Percentiles rank a stretch among this genome's conserved stretches.
phyloP scores from a whole-genome alignment of 1,284 basidiomycete species.

The Sporisorium exsertum region DNA sequence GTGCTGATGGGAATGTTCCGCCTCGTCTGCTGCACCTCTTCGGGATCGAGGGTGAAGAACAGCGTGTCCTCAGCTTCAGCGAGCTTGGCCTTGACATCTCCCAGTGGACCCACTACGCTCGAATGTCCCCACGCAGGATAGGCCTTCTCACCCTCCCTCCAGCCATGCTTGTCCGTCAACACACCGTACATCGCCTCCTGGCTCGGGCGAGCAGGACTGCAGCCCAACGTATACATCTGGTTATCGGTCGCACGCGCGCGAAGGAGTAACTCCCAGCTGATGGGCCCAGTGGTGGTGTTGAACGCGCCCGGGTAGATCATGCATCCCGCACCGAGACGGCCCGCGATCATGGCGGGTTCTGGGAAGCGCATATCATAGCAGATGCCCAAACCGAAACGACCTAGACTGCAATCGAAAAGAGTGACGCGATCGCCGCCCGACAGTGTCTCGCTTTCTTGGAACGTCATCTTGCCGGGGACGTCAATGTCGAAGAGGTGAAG shows the following conservation, averaged over 20 bases:
- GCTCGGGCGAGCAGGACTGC: slow-evolving; percentile 90
- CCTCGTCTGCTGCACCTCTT: slow-evolving; percentile 53
- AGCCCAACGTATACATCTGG: slow-evolving; percentile 94
- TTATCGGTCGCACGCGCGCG: slow-evolving; percentile 91
- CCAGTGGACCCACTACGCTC: slow-evolving; percentile 72
- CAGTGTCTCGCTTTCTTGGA: slow-evolving; percentile 97
- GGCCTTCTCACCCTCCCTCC: slow-evolving; percentile 53
- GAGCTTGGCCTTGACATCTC: slow-evolving; percentile 82
- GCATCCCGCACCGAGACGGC: slow-evolving; percentile 85
- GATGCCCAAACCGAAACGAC: slow-evolving; percentile 88
- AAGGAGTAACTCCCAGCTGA: slow-evolving; percentile 95
- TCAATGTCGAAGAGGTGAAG: slow-evolving; percentile 98
- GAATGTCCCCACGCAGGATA: slow-evolving; percentile 68
- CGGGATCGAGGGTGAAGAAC: slow-evolving; percentile 55
- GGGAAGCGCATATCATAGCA: slow-evolving; percentile 87
- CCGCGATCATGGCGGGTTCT: slow-evolving; percentile 90
- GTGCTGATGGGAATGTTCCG: slow-evolving; percentile 59
- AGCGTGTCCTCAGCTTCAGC: slow-evolving; percentile 84
- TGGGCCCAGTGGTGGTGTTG: slow-evolving; percentile 84
- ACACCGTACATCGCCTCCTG: slow-evolving; percentile 70
- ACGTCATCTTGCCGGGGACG: slow-evolving; percentile 94
- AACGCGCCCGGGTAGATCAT: slow-evolving; percentile 78
- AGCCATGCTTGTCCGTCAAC: slow-evolving; percentile 28
- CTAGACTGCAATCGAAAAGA: slow-evolving; percentile 92
- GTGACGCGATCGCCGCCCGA: slow-evolving; percentile 82